phyloP scores from a whole-genome alignment of 2,329 filamentous ascomycete species.

The Chrysoporthe austroafricana region DNA sequence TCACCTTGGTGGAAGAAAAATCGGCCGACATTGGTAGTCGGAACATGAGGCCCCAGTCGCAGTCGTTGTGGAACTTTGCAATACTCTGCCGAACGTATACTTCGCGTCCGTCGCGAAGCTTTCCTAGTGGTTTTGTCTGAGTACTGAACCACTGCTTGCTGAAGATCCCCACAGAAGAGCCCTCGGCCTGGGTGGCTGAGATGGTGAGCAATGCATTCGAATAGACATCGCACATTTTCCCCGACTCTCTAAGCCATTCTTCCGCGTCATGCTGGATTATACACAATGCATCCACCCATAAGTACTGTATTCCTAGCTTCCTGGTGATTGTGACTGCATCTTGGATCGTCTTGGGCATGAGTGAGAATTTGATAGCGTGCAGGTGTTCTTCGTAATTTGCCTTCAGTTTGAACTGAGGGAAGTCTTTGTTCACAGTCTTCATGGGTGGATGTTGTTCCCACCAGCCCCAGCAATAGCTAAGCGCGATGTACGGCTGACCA shows the following conservation, averaged over 20 bases:
- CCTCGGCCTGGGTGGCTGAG: conserved; percentile 13
- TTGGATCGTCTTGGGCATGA: conserved; percentile 15
- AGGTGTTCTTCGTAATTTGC: conserved; percentile 8
- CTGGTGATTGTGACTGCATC: conserved; percentile 22
- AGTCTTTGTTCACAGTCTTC: conserved; percentile 8
- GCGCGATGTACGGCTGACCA: conserved; percentile 12
- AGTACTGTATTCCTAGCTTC: conserved; percentile 28
- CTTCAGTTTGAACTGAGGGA: neutral
- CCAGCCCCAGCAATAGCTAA: conserved; percentile 18
- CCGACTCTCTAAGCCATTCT: conserved; percentile 30
- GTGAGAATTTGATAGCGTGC: conserved; percentile 3
- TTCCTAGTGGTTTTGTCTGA: neutral
- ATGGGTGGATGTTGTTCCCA: conserved; percentile 11
- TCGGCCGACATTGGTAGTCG: conserved; percentile 5
- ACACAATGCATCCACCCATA: conserved; percentile 36
- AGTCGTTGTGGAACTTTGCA: conserved; percentile 8
- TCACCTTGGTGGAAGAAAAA: neutral
- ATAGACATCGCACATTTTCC: conserved; percentile 18
- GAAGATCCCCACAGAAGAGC: conserved; percentile 13
- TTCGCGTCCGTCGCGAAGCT: conserved; percentile 29
- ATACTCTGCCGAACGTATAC: conserved; percentile 3
- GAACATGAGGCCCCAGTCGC: conserved; percentile 14
- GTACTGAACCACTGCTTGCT: conserved; percentile 4
- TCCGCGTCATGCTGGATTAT: conserved; percentile 33
- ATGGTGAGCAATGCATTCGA: conserved; percentile 18